A percentile compares a stretch with the other conserved stretches of the same genome.
phyloP scores from a whole-genome alignment of 2,329 filamentous ascomycete species.

The Penicillium sp. region DNA sequence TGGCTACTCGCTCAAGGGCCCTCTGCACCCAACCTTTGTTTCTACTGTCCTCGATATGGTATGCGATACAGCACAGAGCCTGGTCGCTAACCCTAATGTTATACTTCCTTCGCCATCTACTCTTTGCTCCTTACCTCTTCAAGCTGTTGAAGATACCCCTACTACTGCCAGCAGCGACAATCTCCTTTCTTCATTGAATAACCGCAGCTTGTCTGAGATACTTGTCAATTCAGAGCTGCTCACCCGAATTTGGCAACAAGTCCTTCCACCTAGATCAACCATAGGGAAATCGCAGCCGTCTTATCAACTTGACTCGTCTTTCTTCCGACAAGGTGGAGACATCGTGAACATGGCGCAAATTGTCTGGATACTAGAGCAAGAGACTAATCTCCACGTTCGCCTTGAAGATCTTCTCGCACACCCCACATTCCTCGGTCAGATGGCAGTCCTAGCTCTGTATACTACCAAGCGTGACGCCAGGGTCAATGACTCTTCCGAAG shows the following conservation, averaged over 20 bases:
- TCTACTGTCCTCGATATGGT: conserved; percentile 46
- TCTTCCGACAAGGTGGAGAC: conserved; percentile 49
- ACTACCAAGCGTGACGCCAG: conserved; percentile 30
- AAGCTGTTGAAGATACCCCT: conserved; percentile 34
- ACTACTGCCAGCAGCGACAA: conserved; percentile 31
- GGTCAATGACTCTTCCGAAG: conserved; percentile 19
- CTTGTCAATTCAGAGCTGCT: conserved; percentile 46
- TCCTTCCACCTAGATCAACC: conserved; percentile 34
- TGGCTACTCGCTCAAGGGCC: conserved; percentile 44
- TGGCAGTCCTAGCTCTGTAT: conserved; percentile 41
- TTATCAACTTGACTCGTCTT: conserved; percentile 46
- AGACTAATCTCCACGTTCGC: conserved; percentile 41
- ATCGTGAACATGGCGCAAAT: conserved; percentile 48
- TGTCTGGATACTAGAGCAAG: conserved; percentile 47
- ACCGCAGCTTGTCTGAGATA: conserved; percentile 43
- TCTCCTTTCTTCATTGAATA: conserved; percentile 43
- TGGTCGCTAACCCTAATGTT: conserved; percentile 42
- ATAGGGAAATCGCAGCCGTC: conserved; percentile 24
- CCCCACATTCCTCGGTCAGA: conserved; percentile 47
- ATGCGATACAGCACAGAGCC: conserved; percentile 42
- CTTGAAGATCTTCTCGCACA: conserved; percentile 48
- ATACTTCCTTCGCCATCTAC: conserved; percentile 39
- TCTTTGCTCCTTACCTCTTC: conserved; percentile 38
- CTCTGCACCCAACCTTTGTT: conserved; percentile 39
- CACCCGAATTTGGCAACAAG: conserved; percentile 46